A percentile compares a stretch with the other conserved stretches of the same genome.
Conservation (phyloP, 257 asterid genomes). For the Gentiana macrophylla region DNA sequence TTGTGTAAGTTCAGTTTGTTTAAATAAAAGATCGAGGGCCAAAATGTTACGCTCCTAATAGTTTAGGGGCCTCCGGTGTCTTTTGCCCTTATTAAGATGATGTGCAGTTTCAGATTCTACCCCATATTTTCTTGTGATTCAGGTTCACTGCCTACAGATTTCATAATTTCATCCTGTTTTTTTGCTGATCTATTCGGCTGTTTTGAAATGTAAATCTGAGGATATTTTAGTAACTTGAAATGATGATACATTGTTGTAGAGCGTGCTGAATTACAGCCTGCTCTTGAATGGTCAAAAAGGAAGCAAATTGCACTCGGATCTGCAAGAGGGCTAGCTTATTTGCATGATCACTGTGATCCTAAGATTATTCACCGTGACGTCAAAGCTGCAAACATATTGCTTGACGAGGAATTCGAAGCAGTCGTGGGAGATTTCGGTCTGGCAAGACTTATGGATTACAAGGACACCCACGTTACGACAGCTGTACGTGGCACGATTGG, state of each 20-base stretch:
- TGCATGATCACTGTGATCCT: conserved; percentile 90
- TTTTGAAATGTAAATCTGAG: too few relatives aligned
- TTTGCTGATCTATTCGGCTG: too few relatives aligned
- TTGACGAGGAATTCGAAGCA: conserved; percentile 91
- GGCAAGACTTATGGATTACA: conserved; percentile 95
- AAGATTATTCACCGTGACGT: conserved; percentile 91
- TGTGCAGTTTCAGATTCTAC: not conserved
- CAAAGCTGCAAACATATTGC: conserved; percentile 74
- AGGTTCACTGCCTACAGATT: not conserved
- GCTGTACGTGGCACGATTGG: conserved; percentile 90
- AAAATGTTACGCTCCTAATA: too few relatives aligned
- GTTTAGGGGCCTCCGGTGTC: too few relatives aligned
- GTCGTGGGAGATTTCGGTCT: conserved; percentile 92
- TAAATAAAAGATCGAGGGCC: too few relatives aligned
- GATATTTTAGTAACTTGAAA: not conserved
- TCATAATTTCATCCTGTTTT: too few relatives aligned
- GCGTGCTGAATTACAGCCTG: conserved; percentile 47
- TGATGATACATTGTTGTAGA: conserved; percentile 30
- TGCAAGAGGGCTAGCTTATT: conserved; percentile 87
- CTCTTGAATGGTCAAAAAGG: conserved; percentile 78
- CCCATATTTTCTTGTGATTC: not conserved
- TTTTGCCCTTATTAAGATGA: not conserved
- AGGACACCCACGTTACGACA: conserved; percentile 88
- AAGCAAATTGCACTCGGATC: conserved; percentile 72
- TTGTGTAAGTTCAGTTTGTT: too few relatives aligned